phyloP scores from a whole-genome alignment of 768 basidiomycete species.

The Mycena belliarum region DNA sequence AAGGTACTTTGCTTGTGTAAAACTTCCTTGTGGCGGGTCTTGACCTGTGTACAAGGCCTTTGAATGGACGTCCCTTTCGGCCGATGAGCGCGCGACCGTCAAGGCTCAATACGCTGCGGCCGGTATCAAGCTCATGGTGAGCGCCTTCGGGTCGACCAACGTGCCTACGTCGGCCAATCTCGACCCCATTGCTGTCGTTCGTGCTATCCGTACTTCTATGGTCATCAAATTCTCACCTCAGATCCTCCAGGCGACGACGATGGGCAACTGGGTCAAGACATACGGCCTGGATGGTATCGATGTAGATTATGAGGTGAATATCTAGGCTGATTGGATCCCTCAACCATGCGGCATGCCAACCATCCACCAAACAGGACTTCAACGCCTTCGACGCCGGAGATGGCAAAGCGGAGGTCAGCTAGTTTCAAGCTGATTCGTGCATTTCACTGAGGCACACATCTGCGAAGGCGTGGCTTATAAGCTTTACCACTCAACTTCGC shows the following conservation, averaged over 20 bases:
- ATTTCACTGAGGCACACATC: not conserved
- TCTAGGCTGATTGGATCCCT: too few species aligned
- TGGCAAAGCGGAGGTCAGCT: slow-evolving; percentile 5
- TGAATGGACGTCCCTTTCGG: slow-evolving; percentile 53
- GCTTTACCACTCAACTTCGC: slow-evolving; percentile 55
- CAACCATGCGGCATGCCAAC: too few species aligned
- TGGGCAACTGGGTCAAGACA: slow-evolving; percentile 67
- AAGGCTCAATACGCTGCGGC: slow-evolving; percentile 56
- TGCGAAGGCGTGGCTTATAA: slow-evolving; percentile 42
- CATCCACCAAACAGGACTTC: slow-evolving; percentile 52
- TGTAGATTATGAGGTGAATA: slow-evolving; percentile 64
- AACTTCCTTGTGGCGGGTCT: not conserved
- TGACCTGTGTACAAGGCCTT: slow-evolving; percentile 33
- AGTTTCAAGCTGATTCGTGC: not conserved
- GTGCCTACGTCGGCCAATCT: slow-evolving; percentile 56
- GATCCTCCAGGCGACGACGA: slow-evolving; percentile 45
- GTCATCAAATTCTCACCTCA: too few species aligned
- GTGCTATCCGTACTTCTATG: slow-evolving; percentile 26
- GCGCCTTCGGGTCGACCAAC: slow-evolving; percentile 64
- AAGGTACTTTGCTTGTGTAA: slow-evolving; percentile 38
- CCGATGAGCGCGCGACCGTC: slow-evolving; percentile 45
- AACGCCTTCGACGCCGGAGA: slow-evolving; percentile 36
- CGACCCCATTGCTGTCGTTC: slow-evolving; percentile 57
- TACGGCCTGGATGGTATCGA: slow-evolving; percentile 72
- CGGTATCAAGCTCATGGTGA: slow-evolving; percentile 65